Evolutionary conservation across 78 protist species (phyloP).

Genomic region (Dictyostelium discoideum): DNA sequence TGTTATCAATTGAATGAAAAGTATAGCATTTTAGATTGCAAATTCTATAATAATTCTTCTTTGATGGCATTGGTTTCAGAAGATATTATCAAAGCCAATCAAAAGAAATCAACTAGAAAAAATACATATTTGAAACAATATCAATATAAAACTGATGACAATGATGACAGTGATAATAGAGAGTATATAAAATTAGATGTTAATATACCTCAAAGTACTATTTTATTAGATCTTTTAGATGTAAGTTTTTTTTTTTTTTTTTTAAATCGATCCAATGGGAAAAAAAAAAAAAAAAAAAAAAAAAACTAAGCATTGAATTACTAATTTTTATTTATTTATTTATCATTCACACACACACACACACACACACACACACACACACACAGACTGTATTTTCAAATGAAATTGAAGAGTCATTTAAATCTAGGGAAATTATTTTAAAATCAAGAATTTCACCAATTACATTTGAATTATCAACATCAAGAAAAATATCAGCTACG

Average conservation of each 20-base stretch:
- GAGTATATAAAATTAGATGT: conserved; percentile 19
- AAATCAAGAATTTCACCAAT: background rate
- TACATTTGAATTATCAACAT: conserved; percentile 1
- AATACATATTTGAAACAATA: conserved; percentile 33
- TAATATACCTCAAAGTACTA: conserved; percentile 24
- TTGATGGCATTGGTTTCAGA: background rate
- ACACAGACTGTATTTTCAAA: background rate
- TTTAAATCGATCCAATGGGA: background rate
- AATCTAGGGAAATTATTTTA: conserved; percentile 9
- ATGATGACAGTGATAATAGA: background rate
- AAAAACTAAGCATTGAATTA: background rate
- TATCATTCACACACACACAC: too few species aligned
- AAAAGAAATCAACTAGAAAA: conserved; percentile 4
- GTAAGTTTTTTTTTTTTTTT: background rate
- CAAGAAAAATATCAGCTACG: conserved; percentile 14
- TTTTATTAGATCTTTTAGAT: conserved; percentile 45
- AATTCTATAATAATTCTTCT: background rate
- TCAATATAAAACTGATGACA: background rate
- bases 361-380: too few species aligned
- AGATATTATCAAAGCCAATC: background rate
- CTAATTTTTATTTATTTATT: background rate
- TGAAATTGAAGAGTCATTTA: background rate
- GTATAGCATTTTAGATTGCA: background rate
- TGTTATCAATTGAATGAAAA: conserved; percentile 1
- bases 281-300: background rate